Evolutionary conservation across 331 rosid species (phyloP).

Genomic region (Cucumis variabilis): DNA sequence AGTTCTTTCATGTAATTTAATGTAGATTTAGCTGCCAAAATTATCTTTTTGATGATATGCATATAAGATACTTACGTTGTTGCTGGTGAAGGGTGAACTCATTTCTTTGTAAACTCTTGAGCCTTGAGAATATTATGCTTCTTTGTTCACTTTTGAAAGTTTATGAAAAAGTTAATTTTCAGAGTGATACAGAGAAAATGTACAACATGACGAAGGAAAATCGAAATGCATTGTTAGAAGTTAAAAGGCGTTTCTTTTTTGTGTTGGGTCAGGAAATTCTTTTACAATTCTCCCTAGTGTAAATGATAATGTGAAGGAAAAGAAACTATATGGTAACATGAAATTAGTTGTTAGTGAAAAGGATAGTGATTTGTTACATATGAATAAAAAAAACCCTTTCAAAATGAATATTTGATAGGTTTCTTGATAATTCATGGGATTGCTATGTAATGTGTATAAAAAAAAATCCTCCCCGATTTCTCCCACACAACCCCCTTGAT

Average conservation of each 20-base stretch:
- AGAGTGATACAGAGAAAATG: no score
- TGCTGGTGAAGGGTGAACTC: no score
- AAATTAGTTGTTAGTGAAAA: constrained; percentile 50
- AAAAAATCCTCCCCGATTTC: no score
- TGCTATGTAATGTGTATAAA: neutral
- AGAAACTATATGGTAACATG: constrained; percentile 40
- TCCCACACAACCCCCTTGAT: no score
- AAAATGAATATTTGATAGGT: constrained; percentile 6
- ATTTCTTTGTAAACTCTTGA: no score
- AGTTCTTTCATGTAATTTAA: no score
- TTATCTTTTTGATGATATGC: neutral
- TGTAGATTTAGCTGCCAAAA: no score
- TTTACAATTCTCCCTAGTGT: constrained; percentile 66
- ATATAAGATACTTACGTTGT: neutral
- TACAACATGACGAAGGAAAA: constrained; percentile 55
- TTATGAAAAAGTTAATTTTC: constrained; percentile 19
- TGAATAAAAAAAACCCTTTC: neutral
- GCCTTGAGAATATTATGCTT: neutral
- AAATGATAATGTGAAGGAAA: constrained; percentile 50
- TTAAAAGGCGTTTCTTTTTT: constrained; percentile 54
- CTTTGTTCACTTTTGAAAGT: constrained; percentile 32
- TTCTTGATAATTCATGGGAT: constrained; percentile 19
- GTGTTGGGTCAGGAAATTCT: constrained; percentile 66
- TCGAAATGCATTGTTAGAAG: constrained; percentile 47
- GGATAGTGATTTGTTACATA: constrained; percentile 45